Evolutionary conservation across 371 early-diverging fungal species (phyloP), one percentile per base, ranked within the genome.

Genomic region (Mucor saturninus): DNA sequence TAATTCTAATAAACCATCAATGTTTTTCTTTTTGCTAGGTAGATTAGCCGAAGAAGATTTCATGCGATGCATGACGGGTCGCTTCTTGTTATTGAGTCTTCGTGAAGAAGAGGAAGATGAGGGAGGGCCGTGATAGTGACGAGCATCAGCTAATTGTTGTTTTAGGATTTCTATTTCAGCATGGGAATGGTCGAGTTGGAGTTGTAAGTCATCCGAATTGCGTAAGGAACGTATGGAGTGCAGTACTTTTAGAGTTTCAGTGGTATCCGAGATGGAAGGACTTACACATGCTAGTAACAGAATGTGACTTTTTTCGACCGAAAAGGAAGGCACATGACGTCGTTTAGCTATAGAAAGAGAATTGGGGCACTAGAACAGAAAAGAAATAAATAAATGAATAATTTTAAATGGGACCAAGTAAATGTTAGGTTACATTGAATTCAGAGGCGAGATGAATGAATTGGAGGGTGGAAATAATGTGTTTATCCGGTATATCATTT

Each of bases 271-370:
- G 37, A 85, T 86, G 21, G 86, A 80, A 0, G 93, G 87, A 51
- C 88, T 86, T 2, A 95, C 85, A 75, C 96, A 96, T 3, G 95
- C 95, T 31, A 97, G 76, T 93, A 96, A 91, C 29, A 96, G 72
- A 0, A 94, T 91, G 55, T 91, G 85, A 54, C 91, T 84, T 61
- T 93, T 95, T 13, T 96, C 96, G 96, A 35, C 97, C 62, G 98
- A 83, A 73, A 94, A 99, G 0, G 99, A 4, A 35, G 35, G 99
- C 6, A 99, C 87, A 71, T 92, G 89, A 8, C 75, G 68, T 60
- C 91, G 84, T 61, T 95, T 96, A n/a, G 91, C 92, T 35, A 99
- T 82, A 2, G 98, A 98, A 4, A 99, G 99, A 72, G 97, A 99
- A 54, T 98, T 98, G 13, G 99, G 13, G n/a, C 14, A 15, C 43